Percentiles rank a stretch among this genome's conserved stretches.
These are phyloP conservation scores for Apiospora rasikravindrae DNA, from an alignment of 2,329 filamentous ascomycete species.

Conservation along the genomic window DNA sequence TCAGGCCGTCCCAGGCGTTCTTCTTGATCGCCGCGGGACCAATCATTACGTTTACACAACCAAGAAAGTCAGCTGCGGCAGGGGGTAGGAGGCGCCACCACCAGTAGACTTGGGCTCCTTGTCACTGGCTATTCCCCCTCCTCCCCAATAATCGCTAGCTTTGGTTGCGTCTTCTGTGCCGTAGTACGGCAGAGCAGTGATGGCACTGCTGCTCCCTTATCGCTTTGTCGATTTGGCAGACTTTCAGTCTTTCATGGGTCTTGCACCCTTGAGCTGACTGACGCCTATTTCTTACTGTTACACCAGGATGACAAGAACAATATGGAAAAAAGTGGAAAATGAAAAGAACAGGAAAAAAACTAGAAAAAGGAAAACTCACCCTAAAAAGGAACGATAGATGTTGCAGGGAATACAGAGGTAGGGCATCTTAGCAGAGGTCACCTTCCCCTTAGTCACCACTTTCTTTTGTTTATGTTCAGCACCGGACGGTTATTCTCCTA, in stretches of 20 bases:
- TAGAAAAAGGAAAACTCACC: not conserved
- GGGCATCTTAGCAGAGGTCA: too few species aligned
- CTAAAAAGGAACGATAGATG: not conserved
- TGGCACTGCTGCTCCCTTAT: not conserved
- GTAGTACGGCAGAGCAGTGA: not conserved
- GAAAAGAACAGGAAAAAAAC: not conserved
- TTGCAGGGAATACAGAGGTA: too few species aligned
- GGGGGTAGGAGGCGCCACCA: not conserved
- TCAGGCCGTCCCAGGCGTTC: not conserved
- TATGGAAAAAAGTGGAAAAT: not conserved
- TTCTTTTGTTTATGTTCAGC: too few species aligned
- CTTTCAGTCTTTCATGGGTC: not conserved
- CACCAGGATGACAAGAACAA: not conserved
- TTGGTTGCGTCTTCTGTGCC: not conserved
- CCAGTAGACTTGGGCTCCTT: not conserved
- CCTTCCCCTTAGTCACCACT: too few species aligned
- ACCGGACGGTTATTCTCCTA: too few species aligned
- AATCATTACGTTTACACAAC: not conserved
- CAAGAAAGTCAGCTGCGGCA: not conserved
- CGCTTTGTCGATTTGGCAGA: not conserved
- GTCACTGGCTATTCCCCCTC: too few species aligned
- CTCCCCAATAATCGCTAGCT: not conserved
- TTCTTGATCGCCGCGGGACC: not conserved
- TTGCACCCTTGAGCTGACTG: not conserved
- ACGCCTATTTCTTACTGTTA: too few species aligned